These are phyloP conservation scores for Alternaria triticimaculans DNA, from an alignment of 2,329 filamentous ascomycete species.

Conservation along the genomic window DNA sequence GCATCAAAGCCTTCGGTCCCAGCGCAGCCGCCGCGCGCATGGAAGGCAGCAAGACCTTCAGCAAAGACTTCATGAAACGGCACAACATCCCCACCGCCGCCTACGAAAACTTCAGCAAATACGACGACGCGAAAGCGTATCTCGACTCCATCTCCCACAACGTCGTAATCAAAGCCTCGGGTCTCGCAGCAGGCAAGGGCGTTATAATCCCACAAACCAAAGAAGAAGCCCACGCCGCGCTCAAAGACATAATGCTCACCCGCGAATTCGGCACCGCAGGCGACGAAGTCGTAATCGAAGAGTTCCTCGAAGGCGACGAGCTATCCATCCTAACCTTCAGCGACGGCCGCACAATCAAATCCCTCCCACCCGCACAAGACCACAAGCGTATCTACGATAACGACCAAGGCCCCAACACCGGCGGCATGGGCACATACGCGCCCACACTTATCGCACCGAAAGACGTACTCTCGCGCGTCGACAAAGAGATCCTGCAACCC, in stretches of 20 bases:
- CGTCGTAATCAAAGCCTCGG: constrained; percentile 88
- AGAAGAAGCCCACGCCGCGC: constrained; percentile 79
- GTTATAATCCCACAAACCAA: constrained; percentile 86
- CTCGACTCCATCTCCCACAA: constrained; percentile 55
- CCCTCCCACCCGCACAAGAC: constrained; percentile 89
- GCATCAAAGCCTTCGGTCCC: constrained; percentile 83
- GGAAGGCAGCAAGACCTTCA: constrained; percentile 96
- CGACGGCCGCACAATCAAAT: constrained; percentile 84
- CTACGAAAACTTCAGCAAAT: constrained; percentile 87
- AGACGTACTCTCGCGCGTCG: constrained; percentile 77
- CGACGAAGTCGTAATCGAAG: constrained; percentile 92
- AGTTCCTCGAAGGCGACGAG: constrained; percentile 90
- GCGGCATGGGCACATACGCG: constrained; percentile 97
- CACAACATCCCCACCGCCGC: constrained; percentile 88
- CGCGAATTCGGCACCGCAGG: constrained; percentile 87
- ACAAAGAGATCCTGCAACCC: constrained; percentile 83
- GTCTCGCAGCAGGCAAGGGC: constrained; percentile 92
- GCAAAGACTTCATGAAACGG: constrained; percentile 96
- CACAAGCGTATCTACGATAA: constrained; percentile 95
- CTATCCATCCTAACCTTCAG: constrained; percentile 90
- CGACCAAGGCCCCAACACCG: constrained; percentile 90
- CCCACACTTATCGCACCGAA: constrained; percentile 63
- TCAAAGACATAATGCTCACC: constrained; percentile 90
- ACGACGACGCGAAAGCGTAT: constrained; percentile 74
- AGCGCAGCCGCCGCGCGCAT: constrained; percentile 83